Evolutionary conservation across 441 rosid genomes (phyloP).

Genomic region (Eruca vesicaria): DNA sequence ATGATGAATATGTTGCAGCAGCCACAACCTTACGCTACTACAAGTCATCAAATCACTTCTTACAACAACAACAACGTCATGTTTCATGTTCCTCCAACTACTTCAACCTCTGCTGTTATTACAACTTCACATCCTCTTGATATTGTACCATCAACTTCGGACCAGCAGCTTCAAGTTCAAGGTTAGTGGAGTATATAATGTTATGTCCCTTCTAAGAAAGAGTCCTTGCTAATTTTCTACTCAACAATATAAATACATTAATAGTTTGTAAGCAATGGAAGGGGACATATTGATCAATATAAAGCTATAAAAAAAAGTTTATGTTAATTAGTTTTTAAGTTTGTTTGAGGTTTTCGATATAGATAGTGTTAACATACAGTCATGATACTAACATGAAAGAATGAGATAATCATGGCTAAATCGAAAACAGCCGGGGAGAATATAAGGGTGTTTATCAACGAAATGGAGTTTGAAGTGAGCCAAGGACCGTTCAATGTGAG

Average conservation of each 20-base stretch:
- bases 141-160: slow-evolving; percentile 46
- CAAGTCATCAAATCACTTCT: slow-evolving; percentile 13
- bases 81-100: slow-evolving; percentile 37
- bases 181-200: too few relatives aligned
- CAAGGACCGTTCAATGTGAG: slow-evolving; percentile 73
- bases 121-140: slow-evolving; percentile 30
- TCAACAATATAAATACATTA: background rate
- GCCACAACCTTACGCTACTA: slow-evolving; percentile 21
- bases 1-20: slow-evolving; percentile 53
- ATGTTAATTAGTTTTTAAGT: too few relatives aligned
- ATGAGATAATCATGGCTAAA: slow-evolving; percentile 18
- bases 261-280: slow-evolving; percentile 10
- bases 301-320: background rate
- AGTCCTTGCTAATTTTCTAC: too few relatives aligned
- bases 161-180: too few relatives aligned
- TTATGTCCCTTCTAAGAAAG: too few relatives aligned
- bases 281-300: slow-evolving; percentile 22
- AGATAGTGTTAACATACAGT: background rate
- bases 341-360: background rate
- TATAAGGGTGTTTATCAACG: slow-evolving; percentile 79
- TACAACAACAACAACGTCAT: slow-evolving; percentile 34
- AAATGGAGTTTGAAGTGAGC: slow-evolving; percentile 69
- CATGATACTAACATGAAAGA: slow-evolving; percentile 30
- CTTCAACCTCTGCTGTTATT: slow-evolving; percentile 32
- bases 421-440: slow-evolving; percentile 28